These are phyloP conservation scores for Morella rubra DNA, from an alignment of 306 rosid species.

Conservation along the genomic window DNA sequence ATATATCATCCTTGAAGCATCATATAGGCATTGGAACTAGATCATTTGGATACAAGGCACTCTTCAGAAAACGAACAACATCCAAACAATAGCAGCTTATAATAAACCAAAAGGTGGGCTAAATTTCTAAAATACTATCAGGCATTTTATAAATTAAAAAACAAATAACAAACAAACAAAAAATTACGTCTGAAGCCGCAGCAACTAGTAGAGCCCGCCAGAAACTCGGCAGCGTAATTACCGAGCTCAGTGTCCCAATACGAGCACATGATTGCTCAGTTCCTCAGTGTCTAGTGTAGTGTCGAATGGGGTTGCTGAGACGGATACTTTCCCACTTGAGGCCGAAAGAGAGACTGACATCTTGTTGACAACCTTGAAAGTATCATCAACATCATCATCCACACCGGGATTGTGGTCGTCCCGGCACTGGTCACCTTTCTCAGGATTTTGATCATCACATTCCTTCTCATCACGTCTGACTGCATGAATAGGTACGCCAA, in stretches of 20 bases:
- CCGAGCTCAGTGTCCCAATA: slow-evolving; percentile 41
- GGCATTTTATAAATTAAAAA: too few relatives aligned
- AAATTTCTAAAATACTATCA: too few relatives aligned
- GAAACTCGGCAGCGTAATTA: neutral
- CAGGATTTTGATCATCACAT: neutral
- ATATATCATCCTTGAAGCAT: too few relatives aligned
- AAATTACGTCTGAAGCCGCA: neutral
- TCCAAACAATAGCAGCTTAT: too few relatives aligned
- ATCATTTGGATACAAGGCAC: too few relatives aligned
- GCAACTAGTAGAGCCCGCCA: neutral
- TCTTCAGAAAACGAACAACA: too few relatives aligned
- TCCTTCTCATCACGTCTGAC: slow-evolving; percentile 3
- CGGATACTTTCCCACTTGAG: neutral
- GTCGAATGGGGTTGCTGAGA: neutral
- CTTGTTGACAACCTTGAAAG: slow-evolving; percentile 36
- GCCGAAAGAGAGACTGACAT: slow-evolving; percentile 12
- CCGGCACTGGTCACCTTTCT: slow-evolving; percentile 36
- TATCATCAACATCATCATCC: slow-evolving; percentile 43
- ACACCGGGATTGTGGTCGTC: slow-evolving; percentile 8
- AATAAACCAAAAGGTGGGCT: too few relatives aligned
- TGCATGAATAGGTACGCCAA: slow-evolving; percentile 8
- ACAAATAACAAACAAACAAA: too few relatives aligned
- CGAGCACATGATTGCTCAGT: neutral
- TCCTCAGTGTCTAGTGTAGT: neutral
- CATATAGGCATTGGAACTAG: too few relatives aligned